These are phyloP conservation scores for Pythium dissimile DNA, from an alignment of 352 stramenopile genomes.

Conservation along the genomic window DNA sequence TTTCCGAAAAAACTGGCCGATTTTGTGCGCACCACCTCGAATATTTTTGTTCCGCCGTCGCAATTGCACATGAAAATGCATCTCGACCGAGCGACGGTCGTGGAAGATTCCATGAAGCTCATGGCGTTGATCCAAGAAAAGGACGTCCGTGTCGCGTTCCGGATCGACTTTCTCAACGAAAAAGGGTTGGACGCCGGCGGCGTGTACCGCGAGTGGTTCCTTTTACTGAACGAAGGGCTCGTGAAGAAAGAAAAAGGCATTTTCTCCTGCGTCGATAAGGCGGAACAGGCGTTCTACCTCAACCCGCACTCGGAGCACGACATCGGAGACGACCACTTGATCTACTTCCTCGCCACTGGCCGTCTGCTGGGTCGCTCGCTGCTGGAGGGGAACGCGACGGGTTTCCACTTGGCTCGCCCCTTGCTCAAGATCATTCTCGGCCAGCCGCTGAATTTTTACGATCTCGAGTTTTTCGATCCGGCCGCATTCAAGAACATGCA, in stretches of 20 bases:
- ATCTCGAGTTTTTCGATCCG: constrained; percentile 66
- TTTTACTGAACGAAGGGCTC: constrained; percentile 30
- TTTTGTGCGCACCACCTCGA: constrained; percentile 34
- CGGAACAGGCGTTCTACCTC: constrained; percentile 25
- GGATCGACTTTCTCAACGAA: constrained; percentile 48
- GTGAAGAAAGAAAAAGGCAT: constrained; percentile 18
- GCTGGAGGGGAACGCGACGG: constrained; percentile 79
- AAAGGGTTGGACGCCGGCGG: constrained; percentile 44
- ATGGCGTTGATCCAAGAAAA: constrained; percentile 23
- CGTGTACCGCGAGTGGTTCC: constrained; percentile 58
- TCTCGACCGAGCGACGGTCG: constrained; percentile 11
- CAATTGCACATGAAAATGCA: constrained; percentile 20
- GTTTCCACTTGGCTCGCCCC: constrained; percentile 84
- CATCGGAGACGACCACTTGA: constrained; percentile 25
- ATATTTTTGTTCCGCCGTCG: constrained; percentile 33
- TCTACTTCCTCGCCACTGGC: constrained; percentile 18
- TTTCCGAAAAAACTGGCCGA: constrained; percentile 46
- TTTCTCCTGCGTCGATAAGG: constrained; percentile 21
- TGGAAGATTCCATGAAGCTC: constrained; percentile 31
- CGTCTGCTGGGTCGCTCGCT: constrained; percentile 21
- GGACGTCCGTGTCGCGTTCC: constrained; percentile 22
- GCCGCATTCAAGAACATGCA: constrained; percentile 22
- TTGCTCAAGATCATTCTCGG: constrained; percentile 92
- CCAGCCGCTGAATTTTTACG: constrained; percentile 85
- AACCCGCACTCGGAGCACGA: constrained; percentile 23